Evolutionary conservation across 1,284 basidiomycete species (phyloP), one percentile per base, ranked within the genome.

Genomic region (Megacollybia platyphylla): DNA sequence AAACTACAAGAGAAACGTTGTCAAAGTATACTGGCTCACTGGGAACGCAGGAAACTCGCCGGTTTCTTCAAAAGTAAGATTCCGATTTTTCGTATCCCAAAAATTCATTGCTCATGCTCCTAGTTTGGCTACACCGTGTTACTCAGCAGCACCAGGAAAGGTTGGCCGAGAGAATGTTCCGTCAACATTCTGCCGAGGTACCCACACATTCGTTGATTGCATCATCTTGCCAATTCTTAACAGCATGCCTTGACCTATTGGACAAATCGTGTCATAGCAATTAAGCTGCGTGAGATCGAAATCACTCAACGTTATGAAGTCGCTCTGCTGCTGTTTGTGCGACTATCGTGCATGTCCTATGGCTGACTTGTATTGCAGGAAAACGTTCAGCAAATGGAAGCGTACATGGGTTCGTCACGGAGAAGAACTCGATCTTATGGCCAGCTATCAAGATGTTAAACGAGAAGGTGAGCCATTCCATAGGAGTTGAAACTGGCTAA

Each of bases 381-480:
- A 56, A 41, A 68, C 71, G 9, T 82, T 81, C 51, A 64, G 60
- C 36, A 83, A 78, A 57, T 87, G 86, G 85, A 80, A 75, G 54
- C 57, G 56, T 7, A 61, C 71, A 29, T 73, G 70, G 50, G 60
- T 66, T 36, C 73, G 76, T 11, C 82, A 83, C 52, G 68, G 69
- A 5, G 80, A 87, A 53, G 74, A 79, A 47, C 57, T 80, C 2
- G 79, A 74, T 50, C 70, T 88, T n/a, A 73, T 88, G 70, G 78
- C 86, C 54, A 87, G 81, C 54, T 84, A 85, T 54, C 72, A 79
- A 47, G 71, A 80, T 47, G 73, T 88, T 39, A 86, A 83, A 57
- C 70, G 71, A 39, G 82, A 85, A 69, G 84, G 85, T 76, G 52
- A 28, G 56, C 46, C 8, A 20, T 40, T 32, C 29, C 29, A 7